Conservation (phyloP, 768 basidiomycete genomes). For the Galerina sulciceps region DNA sequence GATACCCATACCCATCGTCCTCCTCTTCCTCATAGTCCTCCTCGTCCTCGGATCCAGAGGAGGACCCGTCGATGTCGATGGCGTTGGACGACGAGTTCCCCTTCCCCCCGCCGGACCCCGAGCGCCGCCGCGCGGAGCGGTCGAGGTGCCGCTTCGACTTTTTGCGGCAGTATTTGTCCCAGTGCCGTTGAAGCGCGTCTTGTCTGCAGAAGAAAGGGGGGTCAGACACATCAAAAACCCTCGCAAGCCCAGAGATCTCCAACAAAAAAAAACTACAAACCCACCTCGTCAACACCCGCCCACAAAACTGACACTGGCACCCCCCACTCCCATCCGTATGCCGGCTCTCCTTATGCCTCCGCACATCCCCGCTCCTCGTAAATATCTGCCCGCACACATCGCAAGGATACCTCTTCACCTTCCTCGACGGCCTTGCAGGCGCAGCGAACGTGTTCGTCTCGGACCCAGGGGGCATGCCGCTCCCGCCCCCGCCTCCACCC, state of each 20-base stretch:
- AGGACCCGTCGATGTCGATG: not conserved
- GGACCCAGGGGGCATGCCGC: not conserved
- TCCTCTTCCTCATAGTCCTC: not conserved
- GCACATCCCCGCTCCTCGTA: slow-evolving; percentile 27
- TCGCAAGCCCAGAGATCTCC: not conserved
- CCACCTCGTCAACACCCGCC: slow-evolving; percentile 23
- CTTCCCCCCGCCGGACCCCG: not conserved
- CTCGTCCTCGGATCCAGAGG: not conserved
- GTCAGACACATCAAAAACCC: not conserved
- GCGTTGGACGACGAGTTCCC: not conserved
- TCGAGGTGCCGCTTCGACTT: slow-evolving; percentile 16
- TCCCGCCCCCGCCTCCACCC: not conserved
- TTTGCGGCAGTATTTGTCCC: slow-evolving; percentile 27
- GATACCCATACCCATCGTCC: not conserved
- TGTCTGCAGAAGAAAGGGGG: slow-evolving; percentile 15
- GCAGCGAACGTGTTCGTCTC: slow-evolving; percentile 21
- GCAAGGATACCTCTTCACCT: slow-evolving; percentile 23
- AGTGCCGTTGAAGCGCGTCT: slow-evolving; percentile 27
- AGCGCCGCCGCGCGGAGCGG: not conserved
- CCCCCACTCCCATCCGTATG: slow-evolving; percentile 20
- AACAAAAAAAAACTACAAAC: slow-evolving; percentile 1
- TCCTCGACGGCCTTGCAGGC: slow-evolving; percentile 20
- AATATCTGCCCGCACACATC: slow-evolving; percentile 28
- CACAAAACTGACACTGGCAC: slow-evolving; percentile 23
- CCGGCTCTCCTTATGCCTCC: slow-evolving; percentile 25